Conservation (phyloP, 306 rosid genomes). For the Canavalia gladiata region DNA sequence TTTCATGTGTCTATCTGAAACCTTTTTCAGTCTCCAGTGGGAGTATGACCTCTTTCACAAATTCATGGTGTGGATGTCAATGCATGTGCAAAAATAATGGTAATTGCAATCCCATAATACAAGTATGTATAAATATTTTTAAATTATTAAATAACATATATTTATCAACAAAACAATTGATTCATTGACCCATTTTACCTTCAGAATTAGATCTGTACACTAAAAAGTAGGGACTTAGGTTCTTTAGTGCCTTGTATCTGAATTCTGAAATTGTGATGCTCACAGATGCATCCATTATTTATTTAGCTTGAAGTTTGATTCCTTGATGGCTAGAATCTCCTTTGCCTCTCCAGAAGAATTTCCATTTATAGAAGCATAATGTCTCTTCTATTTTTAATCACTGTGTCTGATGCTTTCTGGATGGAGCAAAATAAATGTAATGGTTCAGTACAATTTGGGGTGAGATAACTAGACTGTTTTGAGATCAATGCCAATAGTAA, state of each 20-base stretch:
- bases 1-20: conserved; percentile 6
- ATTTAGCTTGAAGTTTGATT: conserved; percentile 18
- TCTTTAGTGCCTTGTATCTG: background rate
- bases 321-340: conserved; percentile 7
- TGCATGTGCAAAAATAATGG: background rate
- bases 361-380: background rate
- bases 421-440: conserved; percentile 27
- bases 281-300: conserved; percentile 6
- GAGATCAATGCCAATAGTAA: conserved; percentile 11
- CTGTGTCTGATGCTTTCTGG: background rate
- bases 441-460: background rate
- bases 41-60: conserved; percentile 16
- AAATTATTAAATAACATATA: background rate
- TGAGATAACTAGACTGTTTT: conserved; percentile 10
- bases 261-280: conserved; percentile 30
- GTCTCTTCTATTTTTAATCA: background rate
- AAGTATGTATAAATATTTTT: conserved; percentile 3
- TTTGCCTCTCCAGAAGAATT: conserved; percentile 1
- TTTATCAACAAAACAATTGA: background rate
- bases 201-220: conserved; percentile 18
- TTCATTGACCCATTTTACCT: background rate
- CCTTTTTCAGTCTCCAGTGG: conserved; percentile 7
- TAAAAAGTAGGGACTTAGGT: conserved; percentile 2
- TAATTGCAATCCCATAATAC: background rate
- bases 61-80: background rate